Evolutionary conservation across 257 asterid genomes (phyloP), one percentile per base, ranked within the genome.

Genomic region (Handroanthus guayacan): DNA sequence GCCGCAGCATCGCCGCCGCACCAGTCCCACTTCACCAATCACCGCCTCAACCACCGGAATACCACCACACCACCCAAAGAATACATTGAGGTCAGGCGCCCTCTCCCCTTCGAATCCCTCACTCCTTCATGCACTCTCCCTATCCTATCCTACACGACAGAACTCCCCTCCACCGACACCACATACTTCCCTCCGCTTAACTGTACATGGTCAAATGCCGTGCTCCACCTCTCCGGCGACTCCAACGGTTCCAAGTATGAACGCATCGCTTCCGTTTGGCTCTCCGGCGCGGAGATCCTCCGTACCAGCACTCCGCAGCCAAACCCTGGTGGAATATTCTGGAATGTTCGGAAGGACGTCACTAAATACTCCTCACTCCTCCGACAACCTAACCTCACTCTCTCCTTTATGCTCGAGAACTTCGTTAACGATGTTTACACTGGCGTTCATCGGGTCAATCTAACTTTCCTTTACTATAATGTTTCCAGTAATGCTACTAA

Each of bases 291-390:
- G 6, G 99, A 91, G 84, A 62, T 95, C 62, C 89, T 95, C 70
- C 99, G 99, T 57, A 91, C 99, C 66, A 89, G 94, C 88, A 89
- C 98, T 4, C 93, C 98, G 4, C 90, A 92, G 85, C 92, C 99
- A 5, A 86, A 86, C 3, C 74, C 76, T 0, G 76, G 69, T 0
- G 97, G 94, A 4, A 57, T 95, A 11, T 81, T 79, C 85, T 95
- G 99, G 99, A 89, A 41, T 12, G 81, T 91, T 16, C 77, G 80
- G 1, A 95, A 91, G 80, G 97, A 95, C n/a, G 84, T 95, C 62
- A 86, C 97, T 12, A 85, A 73, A 81, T 95, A 92, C 81, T 72
- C 88, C 55, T 86, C 87, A 4, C 83, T 95, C 75, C 89, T 95
- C 72, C 77, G 83, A 2, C 83, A 56, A 14, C 72, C 82, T 57